Evolutionary conservation across 2,329 filamentous ascomycete species (phyloP), one percentile per base, ranked within the genome.

Genomic region (Diplodia corticola): DNA sequence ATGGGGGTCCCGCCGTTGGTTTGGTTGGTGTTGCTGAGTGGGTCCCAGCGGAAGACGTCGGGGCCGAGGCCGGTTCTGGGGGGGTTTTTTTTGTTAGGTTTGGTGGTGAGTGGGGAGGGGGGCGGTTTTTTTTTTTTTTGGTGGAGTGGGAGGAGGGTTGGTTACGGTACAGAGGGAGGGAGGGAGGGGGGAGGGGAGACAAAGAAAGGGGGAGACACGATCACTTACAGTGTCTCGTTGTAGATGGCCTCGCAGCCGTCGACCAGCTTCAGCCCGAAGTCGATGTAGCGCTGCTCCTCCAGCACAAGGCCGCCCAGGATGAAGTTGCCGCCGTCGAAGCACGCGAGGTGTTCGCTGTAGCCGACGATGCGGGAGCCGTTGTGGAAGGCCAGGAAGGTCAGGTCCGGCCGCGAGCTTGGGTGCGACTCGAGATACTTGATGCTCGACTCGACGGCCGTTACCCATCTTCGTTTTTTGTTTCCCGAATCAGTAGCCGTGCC

Each of bases 321-420:
- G 79, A 96, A 92, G 77, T 89, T 95, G 15, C 93, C 92, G 37
- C 91, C 92, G 65, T 90, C 86, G 73, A 96, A 96, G 77, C 91
- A 95, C 37, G 90, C 90, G 66, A 96, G 76, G 65, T 84, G 82
- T 63, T 82, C 75, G 26, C 75, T 82, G 55, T 72, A 70, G 28
- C 80, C 73, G 17, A 72, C 70, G 1, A 80, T 70, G 0, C 73
- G 73, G 0, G 75, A 77, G 46, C 83, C 83, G 22, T 83, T 73
- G 71, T 84, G 92, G 24, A 80, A 79, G 4, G 88, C 85, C 12
- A 92, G 75, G 75, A 91, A 96, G 0, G 91, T 93, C 61, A 96
- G 74, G 57, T 94, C 90, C 0, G 88, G 86, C 5, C 87, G 85
- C 2, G 83, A 80, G 0, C 80, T 80, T 0, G 91, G 92, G 73